phyloP scores from a whole-genome alignment of 2,329 filamentous ascomycete species.

The Xenoacremonium recifei region DNA sequence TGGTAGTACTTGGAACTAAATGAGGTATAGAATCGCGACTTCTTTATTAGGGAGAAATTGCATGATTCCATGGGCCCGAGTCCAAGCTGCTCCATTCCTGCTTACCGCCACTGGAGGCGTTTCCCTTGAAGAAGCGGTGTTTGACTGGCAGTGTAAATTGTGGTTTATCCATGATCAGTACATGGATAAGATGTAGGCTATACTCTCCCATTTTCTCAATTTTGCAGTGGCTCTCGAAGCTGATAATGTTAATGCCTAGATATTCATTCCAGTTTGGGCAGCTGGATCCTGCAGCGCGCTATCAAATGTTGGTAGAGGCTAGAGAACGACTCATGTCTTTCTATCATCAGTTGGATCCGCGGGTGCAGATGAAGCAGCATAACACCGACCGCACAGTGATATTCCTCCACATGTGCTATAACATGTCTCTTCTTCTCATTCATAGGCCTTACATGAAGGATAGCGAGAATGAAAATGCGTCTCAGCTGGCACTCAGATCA shows the following conservation, averaged over 20 bases:
- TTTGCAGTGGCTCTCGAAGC: neutral
- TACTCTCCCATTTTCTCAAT: neutral
- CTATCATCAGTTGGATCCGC: neutral
- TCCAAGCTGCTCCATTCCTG: slow-evolving; percentile 1
- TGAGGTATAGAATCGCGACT: slow-evolving; percentile 3
- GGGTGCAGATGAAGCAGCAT: neutral
- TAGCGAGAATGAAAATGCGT: neutral
- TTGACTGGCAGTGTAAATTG: neutral
- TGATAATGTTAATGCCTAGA: neutral
- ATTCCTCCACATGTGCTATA: slow-evolving; percentile 3
- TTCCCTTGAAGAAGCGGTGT: neutral
- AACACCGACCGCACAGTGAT: neutral
- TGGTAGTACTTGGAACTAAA: too few relatives aligned
- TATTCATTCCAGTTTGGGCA: slow-evolving; percentile 2
- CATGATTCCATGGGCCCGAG: slow-evolving; percentile 5
- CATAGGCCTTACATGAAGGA: slow-evolving; percentile 3
- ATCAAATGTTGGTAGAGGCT: neutral
- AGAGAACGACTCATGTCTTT: slow-evolving; percentile 1
- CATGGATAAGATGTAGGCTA: slow-evolving; percentile 4
- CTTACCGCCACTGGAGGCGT: neutral
- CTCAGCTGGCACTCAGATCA: neutral
- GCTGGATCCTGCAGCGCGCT: neutral
- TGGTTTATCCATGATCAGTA: slow-evolving; percentile 6
- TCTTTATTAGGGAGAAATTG: slow-evolving; percentile 2
- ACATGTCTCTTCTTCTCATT: slow-evolving; percentile 3